phyloP scores from a whole-genome alignment of 768 basidiomycete genomes.

The Tricholoma furcatifolium region DNA sequence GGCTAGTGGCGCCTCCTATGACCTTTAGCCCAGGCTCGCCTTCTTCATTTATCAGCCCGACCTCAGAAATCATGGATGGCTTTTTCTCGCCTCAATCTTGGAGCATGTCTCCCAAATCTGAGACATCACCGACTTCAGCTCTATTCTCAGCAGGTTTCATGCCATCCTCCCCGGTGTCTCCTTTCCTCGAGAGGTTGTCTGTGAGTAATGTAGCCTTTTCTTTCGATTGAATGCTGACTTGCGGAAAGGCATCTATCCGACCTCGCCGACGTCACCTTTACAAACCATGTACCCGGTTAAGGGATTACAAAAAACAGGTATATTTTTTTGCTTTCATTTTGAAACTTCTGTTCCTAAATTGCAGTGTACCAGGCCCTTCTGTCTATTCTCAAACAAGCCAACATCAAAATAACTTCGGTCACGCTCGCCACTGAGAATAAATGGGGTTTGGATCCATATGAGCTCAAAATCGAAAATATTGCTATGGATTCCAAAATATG shows the following conservation, averaged over 20 bases:
- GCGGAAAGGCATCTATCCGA: slow-evolving; percentile 44
- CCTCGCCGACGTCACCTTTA: slow-evolving; percentile 37
- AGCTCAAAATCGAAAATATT: slow-evolving; percentile 40
- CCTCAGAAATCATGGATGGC: slow-evolving; percentile 4
- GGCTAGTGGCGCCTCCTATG: neutral
- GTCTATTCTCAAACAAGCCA: slow-evolving; percentile 42
- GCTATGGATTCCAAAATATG: slow-evolving; percentile 45
- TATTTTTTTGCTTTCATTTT: slow-evolving; percentile 12
- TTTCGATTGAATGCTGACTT: slow-evolving; percentile 14
- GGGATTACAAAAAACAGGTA: slow-evolving; percentile 38
- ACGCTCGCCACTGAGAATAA: slow-evolving; percentile 39
- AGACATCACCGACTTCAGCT: slow-evolving; percentile 5
- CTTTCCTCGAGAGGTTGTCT: slow-evolving; percentile 24
- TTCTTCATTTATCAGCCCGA: slow-evolving; percentile 7
- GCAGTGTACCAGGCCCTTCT: slow-evolving; percentile 47
- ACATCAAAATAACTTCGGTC: slow-evolving; percentile 46
- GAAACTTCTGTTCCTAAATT: neutral
- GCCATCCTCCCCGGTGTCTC: slow-evolving; percentile 22
- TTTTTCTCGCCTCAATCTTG: slow-evolving; percentile 10
- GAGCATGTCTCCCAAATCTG: slow-evolving; percentile 8
- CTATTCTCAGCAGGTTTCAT: slow-evolving; percentile 9
- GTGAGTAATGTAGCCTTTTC: slow-evolving; percentile 17
- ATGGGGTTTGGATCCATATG: slow-evolving; percentile 37
- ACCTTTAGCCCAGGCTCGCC: neutral
- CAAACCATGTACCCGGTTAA: slow-evolving; percentile 38